These are phyloP conservation scores for Pichia rugopelliculosa DNA, from an alignment of 805 yeast genomes.

Conservation along the genomic window DNA sequence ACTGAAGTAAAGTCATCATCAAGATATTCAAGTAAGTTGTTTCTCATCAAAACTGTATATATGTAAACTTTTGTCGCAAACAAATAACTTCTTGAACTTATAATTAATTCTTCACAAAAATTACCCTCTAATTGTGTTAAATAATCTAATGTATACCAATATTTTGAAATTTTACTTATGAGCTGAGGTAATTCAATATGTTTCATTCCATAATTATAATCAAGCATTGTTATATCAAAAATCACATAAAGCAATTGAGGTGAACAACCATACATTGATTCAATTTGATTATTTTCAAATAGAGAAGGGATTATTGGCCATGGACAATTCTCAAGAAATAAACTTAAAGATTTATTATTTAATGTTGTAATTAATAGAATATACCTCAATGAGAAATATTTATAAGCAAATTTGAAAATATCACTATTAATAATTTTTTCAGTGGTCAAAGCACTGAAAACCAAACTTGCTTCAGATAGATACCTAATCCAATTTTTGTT, in stretches of 20 bases:
- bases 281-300: conserved; percentile 22
- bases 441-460: conserved; percentile 20
- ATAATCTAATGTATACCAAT: conserved; percentile 11
- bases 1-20: conserved; percentile 8
- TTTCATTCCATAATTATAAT: conserved; percentile 10
- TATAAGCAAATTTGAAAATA: conserved; percentile 25
- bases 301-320: conserved; percentile 22
- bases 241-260: conserved; percentile 23
- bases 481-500: conserved; percentile 26
- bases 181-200: conserved; percentile 4
- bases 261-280: conserved; percentile 31
- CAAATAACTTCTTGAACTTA: conserved; percentile 19
- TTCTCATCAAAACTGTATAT: conserved; percentile 13
- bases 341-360: conserved; percentile 13
- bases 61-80: conserved; percentile 16
- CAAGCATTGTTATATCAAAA: conserved; percentile 18
- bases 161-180: conserved; percentile 2
- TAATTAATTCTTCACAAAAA: conserved; percentile 11
- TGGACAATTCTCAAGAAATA: conserved; percentile 16
- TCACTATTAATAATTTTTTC: conserved; percentile 18
- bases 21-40: conserved; percentile 6
- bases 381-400: conserved; percentile 27
- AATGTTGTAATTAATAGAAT: conserved; percentile 23
- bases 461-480: conserved; percentile 25
- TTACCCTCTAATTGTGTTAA: conserved; percentile 8